Evolutionary conservation across 371 early-diverging fungal genomes (phyloP), one percentile per base, ranked within the genome.

Genomic region (Encephalitozoon cuniculi): DNA sequence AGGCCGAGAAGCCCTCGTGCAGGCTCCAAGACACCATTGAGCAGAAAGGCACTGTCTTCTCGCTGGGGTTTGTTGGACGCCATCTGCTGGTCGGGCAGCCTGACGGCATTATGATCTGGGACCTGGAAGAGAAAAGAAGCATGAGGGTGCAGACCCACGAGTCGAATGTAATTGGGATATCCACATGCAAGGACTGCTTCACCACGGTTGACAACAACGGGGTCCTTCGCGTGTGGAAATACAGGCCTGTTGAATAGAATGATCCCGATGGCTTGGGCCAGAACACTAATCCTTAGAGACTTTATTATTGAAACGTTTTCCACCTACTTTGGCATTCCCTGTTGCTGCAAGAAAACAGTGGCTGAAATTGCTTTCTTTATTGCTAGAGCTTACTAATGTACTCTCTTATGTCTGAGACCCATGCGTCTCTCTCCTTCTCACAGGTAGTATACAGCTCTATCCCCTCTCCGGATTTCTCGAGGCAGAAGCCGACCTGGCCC

Each of bases 391-490:
- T 69, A 23, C 26, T 11, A 30, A 71, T 71, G 59, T 43, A 71
- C 9, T 40, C 44, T 21, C 26, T 21, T 71, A 71, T 59, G 15
- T 71, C 55, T 30, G 32, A 55, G 1, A 71, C 26, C 71, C 71
- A 71, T 28, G 54, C 53, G 30, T 71, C 71, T 55, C 71, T 54
- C 30, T 71, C 71, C 23, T 37, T 63, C 28, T 43, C 55, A 71
- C 71, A 71, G 59, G 59, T 71, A 34, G 59, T 44, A 32, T 30
- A 41, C 18, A 71, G 11, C 32, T 71, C 71, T 25, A 59, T 28
- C 4, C 32, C 28, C 15, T 43, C 59, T 18, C 41, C 44, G 5
- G 39, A 41, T 30, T 43, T 55, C 9, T 26, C 25, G 3, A 71
- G 30, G 7, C 26, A 41, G 30, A 71, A 71, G 15, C 28, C 55